Conservation (phyloP, 768 basidiomycete genomes). For the Termitomyces sp. region DNA sequence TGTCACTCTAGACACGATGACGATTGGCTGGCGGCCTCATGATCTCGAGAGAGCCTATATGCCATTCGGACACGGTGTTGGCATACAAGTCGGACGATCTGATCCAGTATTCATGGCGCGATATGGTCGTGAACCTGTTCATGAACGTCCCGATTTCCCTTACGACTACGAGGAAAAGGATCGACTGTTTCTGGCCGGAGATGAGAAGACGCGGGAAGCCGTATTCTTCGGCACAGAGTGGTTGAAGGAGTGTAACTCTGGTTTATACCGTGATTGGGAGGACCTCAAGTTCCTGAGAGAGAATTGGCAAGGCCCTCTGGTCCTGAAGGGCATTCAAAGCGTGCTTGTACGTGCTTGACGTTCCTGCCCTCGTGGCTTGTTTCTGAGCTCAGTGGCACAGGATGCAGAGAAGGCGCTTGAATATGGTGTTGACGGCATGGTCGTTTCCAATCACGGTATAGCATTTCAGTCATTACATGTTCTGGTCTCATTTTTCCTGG, state of each 20-base stretch:
- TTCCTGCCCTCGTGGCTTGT: neutral
- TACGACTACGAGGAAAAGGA: slow-evolving; percentile 49
- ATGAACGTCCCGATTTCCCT: slow-evolving; percentile 47
- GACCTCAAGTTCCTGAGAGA: slow-evolving; percentile 62
- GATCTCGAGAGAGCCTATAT: slow-evolving; percentile 62
- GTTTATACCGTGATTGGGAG: slow-evolving; percentile 63
- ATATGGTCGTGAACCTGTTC: slow-evolving; percentile 39
- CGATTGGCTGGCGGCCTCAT: slow-evolving; percentile 72
- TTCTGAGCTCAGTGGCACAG: slow-evolving; percentile 15
- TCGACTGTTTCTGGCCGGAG: slow-evolving; percentile 37
- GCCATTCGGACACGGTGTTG: slow-evolving; percentile 63
- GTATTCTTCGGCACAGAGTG: slow-evolving; percentile 54
- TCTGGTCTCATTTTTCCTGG: neutral
- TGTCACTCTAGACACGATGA: slow-evolving; percentile 75
- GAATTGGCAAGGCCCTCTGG: slow-evolving; percentile 73
- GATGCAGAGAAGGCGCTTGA: slow-evolving; percentile 71
- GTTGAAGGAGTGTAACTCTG: slow-evolving; percentile 59
- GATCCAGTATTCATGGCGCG: slow-evolving; percentile 78
- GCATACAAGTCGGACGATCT: slow-evolving; percentile 60
- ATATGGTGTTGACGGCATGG: slow-evolving; percentile 61
- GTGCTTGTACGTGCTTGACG: slow-evolving; percentile 38
- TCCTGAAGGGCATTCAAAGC: slow-evolving; percentile 75
- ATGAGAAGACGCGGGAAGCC: slow-evolving; percentile 33
- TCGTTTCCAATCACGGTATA: slow-evolving; percentile 79
- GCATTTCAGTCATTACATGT: neutral